Evolutionary conservation across 164 flowering plant species (phyloP), one percentile per base, ranked within the genome.

Genomic region (Vitis riparia): DNA sequence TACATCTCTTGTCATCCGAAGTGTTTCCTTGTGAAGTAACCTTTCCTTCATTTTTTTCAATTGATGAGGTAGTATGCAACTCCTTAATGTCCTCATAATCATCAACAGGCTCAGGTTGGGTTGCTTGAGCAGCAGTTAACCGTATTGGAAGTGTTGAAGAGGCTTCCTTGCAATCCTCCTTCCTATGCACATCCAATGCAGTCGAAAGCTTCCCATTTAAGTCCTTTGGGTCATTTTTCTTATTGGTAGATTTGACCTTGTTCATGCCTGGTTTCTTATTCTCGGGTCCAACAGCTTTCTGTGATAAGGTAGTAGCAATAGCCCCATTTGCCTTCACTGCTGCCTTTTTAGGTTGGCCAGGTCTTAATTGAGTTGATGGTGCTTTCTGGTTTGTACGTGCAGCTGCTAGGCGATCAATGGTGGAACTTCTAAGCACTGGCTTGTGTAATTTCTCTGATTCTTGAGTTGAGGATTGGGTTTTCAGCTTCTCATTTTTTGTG

Each of bases 351-450:
- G 79, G 76, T 66, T 73, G 82, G 63, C 70, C 63, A 32, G 79
- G 30, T 75, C 78, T 85, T 50, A 80, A 55, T 65, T 76, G 66
- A 65, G 79, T 56, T 27, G 83, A 14, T 27, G 68, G 55, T 13
- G 67, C 74, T 72, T 80, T 77, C 12, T 71, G 63, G 68, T 80
- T 71, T 55, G 65, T 57, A 15, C 84, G 79, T 59, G 88, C 85
- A 78, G 89, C 67, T 63, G 92, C 77, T 68, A 87, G 91, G 51
- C 88, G 88, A 51, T 87, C 88, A 4, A 86, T 84, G 63, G 93
- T 86, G 78, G 96, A 83, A 72, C 79, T 83, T 67, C 86, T 74
- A 56, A 85, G 62, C 49, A 81, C 82, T 19, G 89, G 72, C 75
- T 86, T 90, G 0, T 50, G 71, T 63, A 51, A 37, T 27, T 71